Evolutionary conservation across 768 basidiomycete species (phyloP), one percentile per base, ranked within the genome.

Genomic region (Mycena indigotica): DNA sequence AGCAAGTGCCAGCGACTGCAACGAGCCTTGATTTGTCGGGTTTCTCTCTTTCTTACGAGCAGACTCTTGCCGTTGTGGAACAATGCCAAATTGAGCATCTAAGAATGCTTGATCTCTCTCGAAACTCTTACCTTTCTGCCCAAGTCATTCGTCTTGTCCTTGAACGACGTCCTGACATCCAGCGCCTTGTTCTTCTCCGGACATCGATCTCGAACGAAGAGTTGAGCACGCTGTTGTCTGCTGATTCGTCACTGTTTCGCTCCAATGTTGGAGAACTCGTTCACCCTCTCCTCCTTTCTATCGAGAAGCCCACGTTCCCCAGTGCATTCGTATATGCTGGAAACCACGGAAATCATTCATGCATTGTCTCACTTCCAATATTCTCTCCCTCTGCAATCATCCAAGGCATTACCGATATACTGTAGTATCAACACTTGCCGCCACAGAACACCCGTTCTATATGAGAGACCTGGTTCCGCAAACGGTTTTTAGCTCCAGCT

Each of bases 21-120:
- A 51, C 51, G 23, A 38, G 13, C n/a, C 28, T 69, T n/a, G 69
- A 77, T 48, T 61, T 76, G 23, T 62, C 68, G 1, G 63, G 61
- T 0, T 64, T 67, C 45, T 16, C 53, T 19, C 60, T 76, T 5
- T 60, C 68, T 10, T 29, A 59, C 10, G 39, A 49, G 2, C 73
- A 75, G 51, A 50, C 75, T 29, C 2, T 61, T 25, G 66, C 46
- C 41, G 48, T 66, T 41, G 17, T 58, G 40, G 28, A 35, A n/a
- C 19, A 51, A 10, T 48, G 55, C 23, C 50, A 48, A 15, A 23
- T 57, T 4, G 49, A 51, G 2, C 54, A 51, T 13, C 25, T 72
- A 17, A 38, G 60, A 17, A 19, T 50, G 21, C 49, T 76, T 25
- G 63, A 72, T 45, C 57, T 75, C 24, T 72, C 73, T 6, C 55